A percentile compares a stretch with the other conserved stretches of the same genome.
These are phyloP conservation scores for Nepenthes gracilis DNA, from an alignment of 148 eudicot species.

Conservation along the genomic window DNA sequence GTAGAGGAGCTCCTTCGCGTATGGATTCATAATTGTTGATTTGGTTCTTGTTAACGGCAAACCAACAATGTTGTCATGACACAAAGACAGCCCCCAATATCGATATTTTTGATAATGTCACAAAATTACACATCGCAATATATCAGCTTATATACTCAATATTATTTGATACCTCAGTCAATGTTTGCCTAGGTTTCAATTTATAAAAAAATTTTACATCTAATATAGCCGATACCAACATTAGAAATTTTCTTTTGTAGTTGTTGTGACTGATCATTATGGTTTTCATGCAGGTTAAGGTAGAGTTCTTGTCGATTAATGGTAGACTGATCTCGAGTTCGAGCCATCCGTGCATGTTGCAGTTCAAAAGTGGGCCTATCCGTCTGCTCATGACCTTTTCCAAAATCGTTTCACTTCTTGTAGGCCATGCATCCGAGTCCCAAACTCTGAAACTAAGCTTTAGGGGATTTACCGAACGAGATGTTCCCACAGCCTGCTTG, in stretches of 20 bases:
- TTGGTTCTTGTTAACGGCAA: no score
- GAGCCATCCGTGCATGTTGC: conserved; percentile 71
- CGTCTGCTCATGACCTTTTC: conserved; percentile 48
- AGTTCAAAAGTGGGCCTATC: conserved; percentile 56
- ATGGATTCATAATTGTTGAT: background rate
- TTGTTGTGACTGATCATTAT: background rate
- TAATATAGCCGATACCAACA: no score
- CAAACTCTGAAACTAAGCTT: conserved; percentile 48
- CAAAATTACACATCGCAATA: no score
- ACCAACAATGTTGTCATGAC: no score
- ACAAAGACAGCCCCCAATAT: no score
- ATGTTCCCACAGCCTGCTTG: conserved; percentile 48
- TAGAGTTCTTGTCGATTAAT: conserved; percentile 47
- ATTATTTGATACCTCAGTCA: no score
- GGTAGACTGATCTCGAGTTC: conserved; percentile 54
- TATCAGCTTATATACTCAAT: no score
- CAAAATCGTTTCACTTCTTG: conserved; percentile 57
- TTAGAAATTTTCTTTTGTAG: background rate
- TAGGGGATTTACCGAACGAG: conserved; percentile 44
- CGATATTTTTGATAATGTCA: no score
- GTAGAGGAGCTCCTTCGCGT: no score
- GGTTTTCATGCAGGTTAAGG: conserved; percentile 36
- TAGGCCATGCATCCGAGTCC: conserved; percentile 74
- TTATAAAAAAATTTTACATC: no score
- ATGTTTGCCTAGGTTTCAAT: no score